These are phyloP conservation scores for Amesomyces nigricolor DNA, from an alignment of 2,329 filamentous ascomycete species.

Conservation along the genomic window DNA sequence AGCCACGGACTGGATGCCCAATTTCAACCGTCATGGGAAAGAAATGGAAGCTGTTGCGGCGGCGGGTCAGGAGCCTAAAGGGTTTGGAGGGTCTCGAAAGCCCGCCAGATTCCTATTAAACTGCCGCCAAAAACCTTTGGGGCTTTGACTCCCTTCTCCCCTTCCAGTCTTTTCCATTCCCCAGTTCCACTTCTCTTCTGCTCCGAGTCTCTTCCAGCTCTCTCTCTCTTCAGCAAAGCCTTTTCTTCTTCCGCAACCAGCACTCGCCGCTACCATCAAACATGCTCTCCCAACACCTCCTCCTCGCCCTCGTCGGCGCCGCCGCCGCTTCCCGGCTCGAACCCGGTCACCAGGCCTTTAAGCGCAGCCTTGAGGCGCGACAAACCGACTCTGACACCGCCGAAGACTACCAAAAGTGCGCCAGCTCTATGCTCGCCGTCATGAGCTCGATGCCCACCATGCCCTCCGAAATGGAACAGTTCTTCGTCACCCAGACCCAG, in stretches of 20 bases:
- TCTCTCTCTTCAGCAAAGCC: neutral
- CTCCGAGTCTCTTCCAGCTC: neutral
- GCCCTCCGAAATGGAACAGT: constrained; percentile 22
- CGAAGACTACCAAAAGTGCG: constrained; percentile 15
- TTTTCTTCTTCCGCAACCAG: neutral
- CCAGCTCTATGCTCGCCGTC: constrained; percentile 19
- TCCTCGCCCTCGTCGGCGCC: constrained; percentile 26
- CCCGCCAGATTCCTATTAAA: too few species aligned
- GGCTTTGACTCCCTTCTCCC: neutral
- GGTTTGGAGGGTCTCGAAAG: too few species aligned
- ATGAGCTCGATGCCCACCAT: constrained; percentile 25
- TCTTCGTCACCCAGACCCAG: constrained; percentile 15
- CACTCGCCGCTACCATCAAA: constrained; percentile 6
- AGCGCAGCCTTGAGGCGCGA: constrained; percentile 24
- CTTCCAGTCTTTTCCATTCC: neutral
- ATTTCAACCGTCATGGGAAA: neutral
- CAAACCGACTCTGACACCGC: constrained; percentile 21
- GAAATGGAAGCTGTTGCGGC: neutral
- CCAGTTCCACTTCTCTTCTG: neutral
- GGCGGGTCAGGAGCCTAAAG: too few species aligned
- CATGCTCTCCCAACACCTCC: constrained; percentile 26
- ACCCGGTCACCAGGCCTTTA: constrained; percentile 13
- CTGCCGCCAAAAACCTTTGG: too few species aligned
- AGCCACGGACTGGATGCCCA: neutral
- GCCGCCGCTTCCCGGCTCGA: constrained; percentile 19